phyloP scores from a whole-genome alignment of 2,329 filamentous ascomycete species.

The Calycina herbarum region DNA sequence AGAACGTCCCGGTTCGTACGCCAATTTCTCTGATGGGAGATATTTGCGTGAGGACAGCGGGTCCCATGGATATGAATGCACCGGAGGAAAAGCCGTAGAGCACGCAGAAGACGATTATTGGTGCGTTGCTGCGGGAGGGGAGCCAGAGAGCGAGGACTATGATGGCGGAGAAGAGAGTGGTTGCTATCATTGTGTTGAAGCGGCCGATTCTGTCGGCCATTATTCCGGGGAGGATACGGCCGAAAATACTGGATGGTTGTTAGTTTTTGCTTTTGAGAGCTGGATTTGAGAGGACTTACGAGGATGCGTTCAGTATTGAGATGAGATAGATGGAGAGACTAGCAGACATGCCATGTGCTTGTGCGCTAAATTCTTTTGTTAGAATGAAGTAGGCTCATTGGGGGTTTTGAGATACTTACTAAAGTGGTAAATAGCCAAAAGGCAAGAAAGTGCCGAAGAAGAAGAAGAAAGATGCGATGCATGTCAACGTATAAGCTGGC shows the following conservation, averaged over 20 bases:
- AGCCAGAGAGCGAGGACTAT: conserved; percentile 56
- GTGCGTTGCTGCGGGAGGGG: conserved; percentile 50
- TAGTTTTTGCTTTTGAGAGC: conserved; percentile 18
- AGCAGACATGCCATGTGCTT: conserved; percentile 48
- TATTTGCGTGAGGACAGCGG: conserved; percentile 68
- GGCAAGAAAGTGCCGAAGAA: conserved; percentile 55
- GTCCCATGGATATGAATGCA: conserved; percentile 62
- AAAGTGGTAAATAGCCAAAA: conserved; percentile 47
- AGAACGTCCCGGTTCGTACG: conserved; percentile 63
- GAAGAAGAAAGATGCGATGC: conserved; percentile 45
- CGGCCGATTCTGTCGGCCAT: conserved; percentile 54
- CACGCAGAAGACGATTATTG: conserved; percentile 63
- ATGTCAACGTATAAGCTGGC: conserved; percentile 41
- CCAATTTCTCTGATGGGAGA: conserved; percentile 70
- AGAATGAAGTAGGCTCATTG: conserved; percentile 1
- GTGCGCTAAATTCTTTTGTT: conserved; percentile 41
- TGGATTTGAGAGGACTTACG: conserved; percentile 31
- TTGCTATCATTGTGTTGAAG: conserved; percentile 54
- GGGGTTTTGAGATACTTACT: conserved; percentile 23
- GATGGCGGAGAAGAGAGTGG: conserved; percentile 46
- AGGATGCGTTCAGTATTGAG: conserved; percentile 52
- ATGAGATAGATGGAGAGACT: conserved; percentile 53
- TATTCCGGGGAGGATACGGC: conserved; percentile 54
- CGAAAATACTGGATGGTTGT: conserved; percentile 46
- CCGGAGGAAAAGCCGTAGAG: conserved; percentile 71